Evolutionary conservation across 306 rosid species (phyloP).

Genomic region (Ochetophila trinervis): DNA sequence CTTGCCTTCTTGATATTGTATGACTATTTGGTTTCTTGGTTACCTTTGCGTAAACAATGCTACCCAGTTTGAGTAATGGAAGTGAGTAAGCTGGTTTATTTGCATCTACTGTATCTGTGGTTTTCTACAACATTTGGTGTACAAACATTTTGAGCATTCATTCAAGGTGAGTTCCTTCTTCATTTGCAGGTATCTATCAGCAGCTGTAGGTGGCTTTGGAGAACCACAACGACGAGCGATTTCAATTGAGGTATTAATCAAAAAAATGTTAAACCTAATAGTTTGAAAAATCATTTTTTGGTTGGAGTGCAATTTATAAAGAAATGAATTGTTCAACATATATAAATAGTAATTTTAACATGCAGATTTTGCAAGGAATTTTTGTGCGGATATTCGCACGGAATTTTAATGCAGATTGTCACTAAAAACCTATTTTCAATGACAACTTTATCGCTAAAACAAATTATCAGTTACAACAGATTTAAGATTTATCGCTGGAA

Average conservation of each 20-base stretch:
- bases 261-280: not conserved
- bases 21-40: not conserved
- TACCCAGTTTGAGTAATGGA: too few species aligned
- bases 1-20: too few species aligned
- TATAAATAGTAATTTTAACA: too few species aligned
- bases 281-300: not conserved
- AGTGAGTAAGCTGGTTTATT: not conserved
- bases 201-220: slow-evolving; percentile 31
- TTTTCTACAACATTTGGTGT: not conserved
- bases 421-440: too few species aligned
- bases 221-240: slow-evolving; percentile 41
- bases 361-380: too few species aligned
- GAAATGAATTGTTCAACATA: not conserved
- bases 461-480: too few species aligned
- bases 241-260: slow-evolving; percentile 35
- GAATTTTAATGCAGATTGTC: too few species aligned
- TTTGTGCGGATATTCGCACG: too few species aligned
- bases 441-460: too few species aligned
- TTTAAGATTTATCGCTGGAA: too few species aligned
- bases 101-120: not conserved
- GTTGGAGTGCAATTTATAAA: not conserved
- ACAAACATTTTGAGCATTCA: not conserved
- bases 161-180: not conserved
- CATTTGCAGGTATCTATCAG: slow-evolving; percentile 35
- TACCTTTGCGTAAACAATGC: not conserved